Conservation (phyloP, 2,329 filamentous ascomycete genomes). For the Endothia cerciana region DNA sequence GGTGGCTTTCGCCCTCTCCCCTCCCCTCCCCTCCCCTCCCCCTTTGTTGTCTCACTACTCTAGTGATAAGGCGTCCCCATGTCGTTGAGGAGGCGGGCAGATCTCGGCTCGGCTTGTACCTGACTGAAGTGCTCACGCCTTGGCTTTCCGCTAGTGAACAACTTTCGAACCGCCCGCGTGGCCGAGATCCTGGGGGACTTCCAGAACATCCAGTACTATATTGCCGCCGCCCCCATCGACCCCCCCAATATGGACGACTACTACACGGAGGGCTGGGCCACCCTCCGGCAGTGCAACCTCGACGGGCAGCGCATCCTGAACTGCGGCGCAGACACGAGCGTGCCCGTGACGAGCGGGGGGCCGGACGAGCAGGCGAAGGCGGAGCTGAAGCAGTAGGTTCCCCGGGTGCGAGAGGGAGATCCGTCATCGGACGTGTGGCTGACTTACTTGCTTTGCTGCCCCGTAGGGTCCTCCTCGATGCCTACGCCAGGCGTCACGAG, state of each 20-base stretch:
- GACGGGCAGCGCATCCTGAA: constrained; percentile 69
- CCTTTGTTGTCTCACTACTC: neutral
- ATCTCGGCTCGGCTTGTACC: neutral
- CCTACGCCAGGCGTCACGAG: constrained; percentile 64
- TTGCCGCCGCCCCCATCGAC: constrained; percentile 60
- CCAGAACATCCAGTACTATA: constrained; percentile 64
- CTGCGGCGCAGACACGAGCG: constrained; percentile 64
- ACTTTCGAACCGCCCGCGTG: constrained; percentile 61
- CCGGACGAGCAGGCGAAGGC: constrained; percentile 64
- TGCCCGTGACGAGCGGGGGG: constrained; percentile 57
- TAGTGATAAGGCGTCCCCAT: neutral
- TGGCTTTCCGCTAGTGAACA: constrained; percentile 53
- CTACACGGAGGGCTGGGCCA: constrained; percentile 66
- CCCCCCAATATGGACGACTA: constrained; percentile 61
- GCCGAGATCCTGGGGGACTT: constrained; percentile 67
- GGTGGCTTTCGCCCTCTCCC: constrained; percentile 14
- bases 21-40: no score
- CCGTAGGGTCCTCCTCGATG: constrained; percentile 60
- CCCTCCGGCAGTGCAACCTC: constrained; percentile 63
- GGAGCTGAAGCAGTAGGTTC: constrained; percentile 63
- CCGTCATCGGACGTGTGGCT: neutral
- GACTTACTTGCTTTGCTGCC: neutral
- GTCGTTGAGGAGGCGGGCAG: neutral
- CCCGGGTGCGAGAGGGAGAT: neutral
- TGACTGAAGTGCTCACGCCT: neutral